Percentiles rank a stretch among this genome's conserved stretches.
Evolutionary conservation across 305 asterid species (phyloP).

Genomic region (Fraxinus ornus): DNA sequence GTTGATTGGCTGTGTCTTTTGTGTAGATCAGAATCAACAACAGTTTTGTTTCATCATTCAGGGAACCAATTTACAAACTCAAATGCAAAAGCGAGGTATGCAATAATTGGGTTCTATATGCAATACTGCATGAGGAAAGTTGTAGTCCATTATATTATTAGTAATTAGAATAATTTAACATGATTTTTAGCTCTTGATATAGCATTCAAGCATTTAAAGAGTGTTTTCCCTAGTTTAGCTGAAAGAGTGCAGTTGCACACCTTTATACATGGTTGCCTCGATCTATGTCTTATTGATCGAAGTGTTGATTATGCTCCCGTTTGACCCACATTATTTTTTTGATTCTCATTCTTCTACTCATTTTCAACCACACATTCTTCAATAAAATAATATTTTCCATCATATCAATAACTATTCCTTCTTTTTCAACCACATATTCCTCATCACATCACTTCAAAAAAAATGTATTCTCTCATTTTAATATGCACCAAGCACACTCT

Average conservation of each 20-base stretch:
- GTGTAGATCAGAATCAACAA: slow-evolving; percentile 96
- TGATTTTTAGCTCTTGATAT: not conserved
- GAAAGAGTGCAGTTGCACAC: not conserved
- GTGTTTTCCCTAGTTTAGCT: not conserved
- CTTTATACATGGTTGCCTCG: not conserved
- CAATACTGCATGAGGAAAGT: slow-evolving; percentile 12
- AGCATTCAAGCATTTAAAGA: not conserved
- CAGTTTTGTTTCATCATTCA: slow-evolving; percentile 96
- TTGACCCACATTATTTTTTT: too few species aligned
- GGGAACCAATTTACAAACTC: slow-evolving; percentile 99
- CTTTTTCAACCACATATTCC: too few species aligned
- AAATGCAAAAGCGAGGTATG: slow-evolving; percentile 92
- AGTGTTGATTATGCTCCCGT: not conserved
- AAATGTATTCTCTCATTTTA: too few species aligned
- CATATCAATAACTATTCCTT: too few species aligned
- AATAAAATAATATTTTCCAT: too few species aligned
- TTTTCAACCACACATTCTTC: too few species aligned
- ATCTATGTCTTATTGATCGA: not conserved
- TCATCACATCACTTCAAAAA: too few species aligned
- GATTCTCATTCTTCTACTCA: too few species aligned
- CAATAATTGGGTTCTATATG: slow-evolving; percentile 1
- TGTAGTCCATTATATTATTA: not conserved
- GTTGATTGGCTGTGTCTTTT: slow-evolving; percentile 37
- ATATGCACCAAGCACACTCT: too few species aligned
- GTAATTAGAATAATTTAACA: not conserved